phyloP scores from a whole-genome alignment of 192 early-diverging fungal species.

The Backusella westeae region DNA sequence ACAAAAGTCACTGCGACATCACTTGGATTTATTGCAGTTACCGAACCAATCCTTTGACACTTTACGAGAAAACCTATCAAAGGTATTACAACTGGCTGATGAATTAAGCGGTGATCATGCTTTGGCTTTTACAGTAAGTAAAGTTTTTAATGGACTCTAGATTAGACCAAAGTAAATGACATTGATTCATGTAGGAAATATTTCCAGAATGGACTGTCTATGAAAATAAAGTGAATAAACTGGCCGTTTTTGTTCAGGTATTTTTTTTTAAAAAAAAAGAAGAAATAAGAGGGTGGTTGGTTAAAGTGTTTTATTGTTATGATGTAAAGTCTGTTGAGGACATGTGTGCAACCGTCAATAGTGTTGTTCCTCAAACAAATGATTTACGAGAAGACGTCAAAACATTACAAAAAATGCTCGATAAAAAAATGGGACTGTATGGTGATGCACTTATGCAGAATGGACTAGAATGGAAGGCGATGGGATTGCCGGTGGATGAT shows the following conservation, averaged over 20 bases:
- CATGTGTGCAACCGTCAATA: constrained; percentile 26
- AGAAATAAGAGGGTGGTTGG: not conserved
- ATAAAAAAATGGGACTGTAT: constrained; percentile 22
- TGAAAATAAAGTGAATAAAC: constrained; percentile 24
- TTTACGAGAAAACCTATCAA: constrained; percentile 13
- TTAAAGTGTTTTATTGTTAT: no score
- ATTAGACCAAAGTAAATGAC: not conserved
- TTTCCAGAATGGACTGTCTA: constrained; percentile 34
- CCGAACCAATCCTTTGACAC: constrained; percentile 6
- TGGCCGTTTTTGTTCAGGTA: constrained; percentile 34
- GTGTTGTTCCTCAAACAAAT: constrained; percentile 19
- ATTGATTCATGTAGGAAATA: constrained; percentile 19
- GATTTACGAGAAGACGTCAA: constrained; percentile 28
- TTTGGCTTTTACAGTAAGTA: constrained; percentile 18
- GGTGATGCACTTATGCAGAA: constrained; percentile 28
- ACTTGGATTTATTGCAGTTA: constrained; percentile 13
- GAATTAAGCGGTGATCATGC: constrained; percentile 26
- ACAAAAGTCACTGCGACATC: constrained; percentile 4
- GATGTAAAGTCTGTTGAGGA: constrained; percentile 30
- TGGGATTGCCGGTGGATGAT: constrained; percentile 35
- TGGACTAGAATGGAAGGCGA: constrained; percentile 38
- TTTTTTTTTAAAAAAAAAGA: not conserved
- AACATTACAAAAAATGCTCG: constrained; percentile 22
- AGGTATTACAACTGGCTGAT: constrained; percentile 16
- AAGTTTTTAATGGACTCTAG: not conserved